A percentile compares a stretch with the other conserved stretches of the same genome.
Evolutionary conservation across 2,329 filamentous ascomycete genomes (phyloP).

Genomic region (Botryotinia globosa): DNA sequence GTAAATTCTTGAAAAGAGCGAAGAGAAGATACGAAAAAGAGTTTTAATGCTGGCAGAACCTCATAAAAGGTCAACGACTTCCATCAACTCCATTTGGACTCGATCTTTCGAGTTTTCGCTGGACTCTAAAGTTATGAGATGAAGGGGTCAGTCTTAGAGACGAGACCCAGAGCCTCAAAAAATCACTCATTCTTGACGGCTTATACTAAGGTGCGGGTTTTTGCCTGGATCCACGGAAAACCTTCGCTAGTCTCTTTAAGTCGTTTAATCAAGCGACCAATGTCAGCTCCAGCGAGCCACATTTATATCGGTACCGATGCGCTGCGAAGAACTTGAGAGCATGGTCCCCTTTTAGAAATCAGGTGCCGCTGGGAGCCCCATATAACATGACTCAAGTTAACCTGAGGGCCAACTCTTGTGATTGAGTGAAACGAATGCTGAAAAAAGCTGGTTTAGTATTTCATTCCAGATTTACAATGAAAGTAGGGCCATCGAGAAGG

Average conservation of each 20-base stretch:
- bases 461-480: too few species aligned
- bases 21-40: not conserved
- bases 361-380: fast-evolving
- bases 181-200: too few species aligned
- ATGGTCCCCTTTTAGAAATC: too few species aligned
- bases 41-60: not conserved
- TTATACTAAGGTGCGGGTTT: fast-evolving
- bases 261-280: not conserved
- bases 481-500: too few species aligned
- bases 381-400: too few species aligned
- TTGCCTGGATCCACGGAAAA: not conserved
- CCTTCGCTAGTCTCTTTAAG: not conserved
- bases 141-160: not conserved
- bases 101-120: too few species aligned
- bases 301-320: too few species aligned
- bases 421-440: too few species aligned
- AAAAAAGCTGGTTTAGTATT: too few species aligned
- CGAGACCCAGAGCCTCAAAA: too few species aligned
- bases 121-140: not conserved
- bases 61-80: fast-evolving
- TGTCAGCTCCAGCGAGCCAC: not conserved
- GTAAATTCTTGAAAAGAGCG: not conserved
- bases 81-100: too few species aligned
- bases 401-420: fast-evolving
- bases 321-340: too few species aligned